Conservation (phyloP, 2,329 filamentous ascomycete genomes). For the Trichocomaceae sp. region DNA sequence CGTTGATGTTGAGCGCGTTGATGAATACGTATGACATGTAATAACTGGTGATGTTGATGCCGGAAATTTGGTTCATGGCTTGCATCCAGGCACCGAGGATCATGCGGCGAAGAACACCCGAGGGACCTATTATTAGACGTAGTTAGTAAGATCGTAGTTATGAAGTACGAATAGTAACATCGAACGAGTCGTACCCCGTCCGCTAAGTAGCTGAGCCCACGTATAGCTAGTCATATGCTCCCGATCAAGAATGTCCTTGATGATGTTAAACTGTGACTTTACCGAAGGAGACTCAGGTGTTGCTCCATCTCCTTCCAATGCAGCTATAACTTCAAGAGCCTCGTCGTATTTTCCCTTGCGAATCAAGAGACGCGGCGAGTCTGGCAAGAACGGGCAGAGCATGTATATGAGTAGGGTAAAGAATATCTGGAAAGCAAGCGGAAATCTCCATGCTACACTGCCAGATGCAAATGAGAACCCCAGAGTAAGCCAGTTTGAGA, state of each 20-base stretch:
- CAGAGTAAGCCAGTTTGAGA: conserved; percentile 45
- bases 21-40: conserved; percentile 40
- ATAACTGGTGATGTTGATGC: conserved; percentile 34
- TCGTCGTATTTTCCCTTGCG: conserved; percentile 36
- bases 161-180: background rate
- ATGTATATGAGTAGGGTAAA: conserved; percentile 36
- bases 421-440: conserved; percentile 38
- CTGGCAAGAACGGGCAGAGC: conserved; percentile 35
- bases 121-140: conserved; percentile 20
- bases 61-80: conserved; percentile 31
- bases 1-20: conserved; percentile 34
- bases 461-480: conserved; percentile 27
- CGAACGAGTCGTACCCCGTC: conserved; percentile 22
- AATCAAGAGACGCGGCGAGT: conserved; percentile 41
- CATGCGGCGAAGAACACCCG: conserved; percentile 38
- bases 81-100: conserved; percentile 41
- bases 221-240: conserved; percentile 41
- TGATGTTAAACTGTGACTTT: conserved; percentile 17
- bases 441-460: conserved; percentile 38
- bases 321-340: conserved; percentile 28
- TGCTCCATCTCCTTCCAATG: conserved; percentile 7
- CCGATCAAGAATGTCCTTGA: conserved; percentile 36
- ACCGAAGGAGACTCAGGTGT: conserved; percentile 4
- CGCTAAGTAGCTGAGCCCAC: conserved; percentile 41
- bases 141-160: background rate